phyloP scores from a whole-genome alignment of 257 asterid species.

The Gardenia jasminoides region DNA sequence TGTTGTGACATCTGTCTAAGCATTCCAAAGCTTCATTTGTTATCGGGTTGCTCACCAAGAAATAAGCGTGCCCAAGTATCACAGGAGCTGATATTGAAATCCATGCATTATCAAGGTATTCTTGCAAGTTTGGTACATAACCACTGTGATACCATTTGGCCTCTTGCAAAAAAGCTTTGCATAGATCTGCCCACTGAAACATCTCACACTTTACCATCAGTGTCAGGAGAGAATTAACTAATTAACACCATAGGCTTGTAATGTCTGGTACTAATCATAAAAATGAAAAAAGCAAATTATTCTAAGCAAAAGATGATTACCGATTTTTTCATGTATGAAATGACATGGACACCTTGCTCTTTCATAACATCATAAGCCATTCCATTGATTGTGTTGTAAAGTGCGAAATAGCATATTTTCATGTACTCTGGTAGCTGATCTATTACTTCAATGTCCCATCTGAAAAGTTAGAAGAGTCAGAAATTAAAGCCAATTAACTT shows the following conservation, averaged over 20 bases:
- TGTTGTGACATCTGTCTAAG: constrained; percentile 18
- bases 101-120: constrained; percentile 32
- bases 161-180: constrained; percentile 11
- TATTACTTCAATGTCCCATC: constrained; percentile 22
- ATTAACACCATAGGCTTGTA: neutral
- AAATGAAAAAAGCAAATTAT: neutral
- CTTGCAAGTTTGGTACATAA: constrained; percentile 7
- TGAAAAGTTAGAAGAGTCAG: neutral
- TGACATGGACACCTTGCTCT: neutral
- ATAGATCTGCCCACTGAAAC: constrained; percentile 20
- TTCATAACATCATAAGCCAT: constrained; percentile 18
- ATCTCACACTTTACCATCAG: neutral
- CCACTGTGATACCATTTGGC: constrained; percentile 13
- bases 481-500: no score
- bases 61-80: constrained; percentile 32
- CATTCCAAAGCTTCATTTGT: constrained; percentile 16
- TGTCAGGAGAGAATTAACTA: neutral
- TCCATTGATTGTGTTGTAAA: constrained; percentile 10
- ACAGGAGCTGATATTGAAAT: constrained; percentile 39
- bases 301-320: neutral
- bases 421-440: constrained; percentile 24
- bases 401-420: constrained; percentile 19
- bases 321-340: constrained; percentile 12
- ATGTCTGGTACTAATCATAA: no score
- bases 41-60: constrained; percentile 28